Evolutionary conservation across 305 asterid species (phyloP).

Genomic region (Fraxinus baroniana): DNA sequence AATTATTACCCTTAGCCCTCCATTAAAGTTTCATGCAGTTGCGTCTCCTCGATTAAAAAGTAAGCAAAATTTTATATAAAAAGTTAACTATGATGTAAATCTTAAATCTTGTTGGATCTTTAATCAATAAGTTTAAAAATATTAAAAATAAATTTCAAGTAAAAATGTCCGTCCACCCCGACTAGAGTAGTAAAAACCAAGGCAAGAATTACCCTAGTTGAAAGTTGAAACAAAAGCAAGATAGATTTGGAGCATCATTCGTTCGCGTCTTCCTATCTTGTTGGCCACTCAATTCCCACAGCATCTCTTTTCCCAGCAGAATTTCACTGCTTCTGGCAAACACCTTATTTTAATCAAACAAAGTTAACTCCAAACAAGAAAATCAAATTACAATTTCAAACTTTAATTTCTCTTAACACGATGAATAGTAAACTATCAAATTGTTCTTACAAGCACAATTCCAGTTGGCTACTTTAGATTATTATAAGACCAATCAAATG

Average conservation of each 20-base stretch:
- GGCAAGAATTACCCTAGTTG: background rate
- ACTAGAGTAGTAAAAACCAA: background rate
- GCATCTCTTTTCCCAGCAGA: background rate
- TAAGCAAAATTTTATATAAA: background rate
- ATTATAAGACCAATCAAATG: conserved; percentile 29
- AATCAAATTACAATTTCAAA: conserved; percentile 22
- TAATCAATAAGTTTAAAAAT: too few relatives aligned
- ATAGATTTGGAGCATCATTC: background rate
- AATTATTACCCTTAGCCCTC: background rate
- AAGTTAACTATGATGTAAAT: background rate
- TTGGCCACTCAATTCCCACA: background rate
- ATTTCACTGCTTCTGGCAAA: conserved; percentile 11
- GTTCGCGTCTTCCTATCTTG: background rate
- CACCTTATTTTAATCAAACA: background rate
- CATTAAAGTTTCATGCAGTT: background rate
- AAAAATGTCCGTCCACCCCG: too few relatives aligned
- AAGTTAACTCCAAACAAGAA: background rate
- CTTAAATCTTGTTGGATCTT: background rate
- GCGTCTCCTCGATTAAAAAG: background rate
- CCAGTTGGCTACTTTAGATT: conserved; percentile 37
- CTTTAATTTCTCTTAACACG: background rate
- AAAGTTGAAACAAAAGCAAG: background rate
- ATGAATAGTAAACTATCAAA: conserved; percentile 17
- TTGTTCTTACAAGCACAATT: conserved; percentile 20
- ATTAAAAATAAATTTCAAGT: background rate